Base-by-base conservation (phyloP, 163 green algal species). In the Chloroidium sp. region DNA sequence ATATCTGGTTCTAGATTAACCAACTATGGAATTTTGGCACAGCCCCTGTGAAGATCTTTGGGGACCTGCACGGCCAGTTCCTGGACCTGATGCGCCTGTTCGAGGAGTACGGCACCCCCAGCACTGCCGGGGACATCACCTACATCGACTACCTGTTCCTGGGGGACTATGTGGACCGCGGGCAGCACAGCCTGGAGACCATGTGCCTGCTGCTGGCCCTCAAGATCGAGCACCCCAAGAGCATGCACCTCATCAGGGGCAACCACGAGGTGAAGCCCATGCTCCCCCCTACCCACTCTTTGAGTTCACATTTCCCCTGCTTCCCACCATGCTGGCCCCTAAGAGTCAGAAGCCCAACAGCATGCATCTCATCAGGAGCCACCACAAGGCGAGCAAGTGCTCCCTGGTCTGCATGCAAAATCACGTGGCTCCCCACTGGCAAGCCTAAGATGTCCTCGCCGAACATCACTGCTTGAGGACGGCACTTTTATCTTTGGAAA, bases 101-200 rank as follows among this genome's bases (percentile, higher is more conserved):
- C 88, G 94, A 98, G 85, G 96, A 99, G 91, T 99, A 99, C 83
- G 96, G 96, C 62, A 94, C 90, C 57, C 96, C 96, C 4, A 95
- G 90, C 79, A 98, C 95, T 1, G 93, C 93, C 0, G 96, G 96
- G 0, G 96, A 99, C 91, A 99, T 99, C 87, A 98, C 95, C 14
- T 99, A 98, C 91, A 98, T 98, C 64, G 95, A 98, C 87, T 99
- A 99, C 88, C 87, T 99, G 67, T 99, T 99, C 87, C 85, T 99
- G 77, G 95, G 96, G 59, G 93, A 96, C 81, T 87, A 87, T 80
- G 83, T 87, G 58, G 83, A 87, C 80, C 69, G 90, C 76, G 93
- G 93, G 4, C 84, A 89, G 8, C 93, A 98, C 90, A 93, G 85
- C 1, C 87, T 98, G 81, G 95, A 99, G 83, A 98, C 94, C 62